Conservation (phyloP, 208 protist genomes). For the Herpetomonas samuelpessoai region DNA sequence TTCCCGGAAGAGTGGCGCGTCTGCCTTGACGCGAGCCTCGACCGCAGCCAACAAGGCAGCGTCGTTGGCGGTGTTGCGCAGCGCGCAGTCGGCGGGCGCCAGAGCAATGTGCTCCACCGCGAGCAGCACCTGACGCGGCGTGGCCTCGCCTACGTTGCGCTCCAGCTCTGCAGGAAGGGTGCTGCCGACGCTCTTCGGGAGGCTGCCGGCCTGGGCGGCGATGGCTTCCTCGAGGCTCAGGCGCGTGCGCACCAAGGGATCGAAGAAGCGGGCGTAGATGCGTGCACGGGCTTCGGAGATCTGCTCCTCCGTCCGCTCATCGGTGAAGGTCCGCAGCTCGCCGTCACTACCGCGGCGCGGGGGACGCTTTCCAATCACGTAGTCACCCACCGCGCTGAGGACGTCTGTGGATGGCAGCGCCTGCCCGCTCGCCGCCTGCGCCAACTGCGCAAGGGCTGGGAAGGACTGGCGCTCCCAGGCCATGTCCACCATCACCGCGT, state of each 20-base stretch:
- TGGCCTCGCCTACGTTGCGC: conserved; percentile 22
- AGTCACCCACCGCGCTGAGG: conserved; percentile 39
- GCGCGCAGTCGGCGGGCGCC: conserved; percentile 21
- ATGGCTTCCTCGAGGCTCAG: conserved; percentile 49
- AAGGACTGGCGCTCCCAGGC: conserved; percentile 22
- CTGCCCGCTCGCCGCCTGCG: conserved; percentile 16
- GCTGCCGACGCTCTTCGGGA: conserved; percentile 27
- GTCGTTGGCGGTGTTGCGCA: conserved; percentile 47
- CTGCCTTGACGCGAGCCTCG: conserved; percentile 27
- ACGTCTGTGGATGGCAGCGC: conserved; percentile 33
- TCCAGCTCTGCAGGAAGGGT: conserved; percentile 44
- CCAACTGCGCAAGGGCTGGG: conserved; percentile 16
- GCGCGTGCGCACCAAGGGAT: conserved; percentile 30
- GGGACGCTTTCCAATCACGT: conserved; percentile 50
- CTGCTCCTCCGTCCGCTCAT: conserved; percentile 18
- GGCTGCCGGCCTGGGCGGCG: conserved; percentile 23
- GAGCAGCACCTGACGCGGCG: conserved; percentile 27
- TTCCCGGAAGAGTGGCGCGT: conserved; percentile 24
- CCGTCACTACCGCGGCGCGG: conserved; percentile 21
- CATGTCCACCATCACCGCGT: conserved; percentile 25
- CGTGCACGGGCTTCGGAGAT: conserved; percentile 15
- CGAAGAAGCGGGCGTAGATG: conserved; percentile 36
- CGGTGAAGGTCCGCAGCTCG: not conserved
- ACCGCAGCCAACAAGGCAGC: conserved; percentile 26
- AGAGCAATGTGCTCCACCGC: conserved; percentile 23